Evolutionary conservation across 768 basidiomycete species (phyloP).

Genomic region (Podaxis rugospora): DNA sequence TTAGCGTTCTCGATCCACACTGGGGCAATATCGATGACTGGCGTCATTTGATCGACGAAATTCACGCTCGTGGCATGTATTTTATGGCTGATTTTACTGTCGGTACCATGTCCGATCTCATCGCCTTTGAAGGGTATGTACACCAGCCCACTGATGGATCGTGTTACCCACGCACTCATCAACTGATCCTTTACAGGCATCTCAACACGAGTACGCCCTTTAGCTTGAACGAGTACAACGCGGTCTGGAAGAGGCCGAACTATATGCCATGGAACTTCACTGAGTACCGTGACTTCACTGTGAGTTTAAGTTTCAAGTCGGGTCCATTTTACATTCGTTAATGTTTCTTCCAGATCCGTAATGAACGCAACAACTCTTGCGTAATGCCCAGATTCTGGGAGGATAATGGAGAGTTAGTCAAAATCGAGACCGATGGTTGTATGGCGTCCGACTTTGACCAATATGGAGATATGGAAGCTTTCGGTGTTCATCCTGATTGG

Average conservation of each 20-base stretch:
- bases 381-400: conserved; percentile 75
- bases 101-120: conserved; percentile 84
- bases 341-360: conserved; percentile 44
- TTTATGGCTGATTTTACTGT: conserved; percentile 93
- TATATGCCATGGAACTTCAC: conserved; percentile 86
- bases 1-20: conserved; percentile 87
- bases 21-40: conserved; percentile 86
- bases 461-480: conserved; percentile 95
- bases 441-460: conserved; percentile 86
- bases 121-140: conserved; percentile 75
- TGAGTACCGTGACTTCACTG: conserved; percentile 79
- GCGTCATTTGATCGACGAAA: conserved; percentile 65
- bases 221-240: conserved; percentile 64
- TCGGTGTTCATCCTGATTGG: conserved; percentile 94
- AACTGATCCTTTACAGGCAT: conserved; percentile 38
- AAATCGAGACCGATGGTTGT: conserved; percentile 65
- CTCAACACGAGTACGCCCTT: conserved; percentile 83
- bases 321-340: conserved; percentile 1
- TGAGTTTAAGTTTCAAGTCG: conserved; percentile 24
- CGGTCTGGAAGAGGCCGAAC: conserved; percentile 67
- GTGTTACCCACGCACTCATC: background rate
- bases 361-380: conserved; percentile 72
- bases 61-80: conserved; percentile 86
- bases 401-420: conserved; percentile 64
- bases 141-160: conserved; percentile 4